Evolutionary conservation across 2,329 filamentous ascomycete species (phyloP), one percentile per base, ranked within the genome.

Genomic region (Leptographium flavum): DNA sequence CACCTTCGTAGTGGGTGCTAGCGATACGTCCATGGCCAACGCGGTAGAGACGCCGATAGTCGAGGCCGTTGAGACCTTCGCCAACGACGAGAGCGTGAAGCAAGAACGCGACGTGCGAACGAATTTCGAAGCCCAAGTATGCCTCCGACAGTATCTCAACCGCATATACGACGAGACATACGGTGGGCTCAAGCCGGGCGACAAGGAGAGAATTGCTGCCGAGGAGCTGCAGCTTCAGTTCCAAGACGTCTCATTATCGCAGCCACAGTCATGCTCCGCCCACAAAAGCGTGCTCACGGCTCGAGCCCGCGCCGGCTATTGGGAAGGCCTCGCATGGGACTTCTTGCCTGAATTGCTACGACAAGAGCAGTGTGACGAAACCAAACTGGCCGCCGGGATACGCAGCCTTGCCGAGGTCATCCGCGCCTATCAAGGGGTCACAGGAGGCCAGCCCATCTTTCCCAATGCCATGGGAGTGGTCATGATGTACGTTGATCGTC

Each of bases 391-490:
- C 4, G 43, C 49, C 8, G 27, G 42, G 3, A 40, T 50, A 14
- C 9, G 17, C 23, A 46, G 49, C 21, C 38, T 53, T 2, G 33
- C 39, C 1, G 48, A 51, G 15, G 46, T 45, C 7, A 32, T 53
- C 38, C 44, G 42, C 11, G 48, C 51, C 3, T 50, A 50, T 33
- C 51, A 51, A 13, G 49, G 47, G 11, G 41, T 46, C 5, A 25
- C 39, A 2, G 42, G 39, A 8, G 42, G 39, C n/a, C 28, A 22
- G 14, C 35, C 47, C 7, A 45, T 51, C 7, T 28, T 53, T 6
- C 43, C 49, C 45, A 53, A 51, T 25, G 45, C 47, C 2, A 47
- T 51, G 27, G 51, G 48, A 2, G 42, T 33, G 5, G 46, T 39
- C 5, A 50, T 53, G 43, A 11, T 41, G 47, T 52, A 43, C 14